phyloP scores from a whole-genome alignment of 768 basidiomycete genomes.

The Boletus sp. region DNA sequence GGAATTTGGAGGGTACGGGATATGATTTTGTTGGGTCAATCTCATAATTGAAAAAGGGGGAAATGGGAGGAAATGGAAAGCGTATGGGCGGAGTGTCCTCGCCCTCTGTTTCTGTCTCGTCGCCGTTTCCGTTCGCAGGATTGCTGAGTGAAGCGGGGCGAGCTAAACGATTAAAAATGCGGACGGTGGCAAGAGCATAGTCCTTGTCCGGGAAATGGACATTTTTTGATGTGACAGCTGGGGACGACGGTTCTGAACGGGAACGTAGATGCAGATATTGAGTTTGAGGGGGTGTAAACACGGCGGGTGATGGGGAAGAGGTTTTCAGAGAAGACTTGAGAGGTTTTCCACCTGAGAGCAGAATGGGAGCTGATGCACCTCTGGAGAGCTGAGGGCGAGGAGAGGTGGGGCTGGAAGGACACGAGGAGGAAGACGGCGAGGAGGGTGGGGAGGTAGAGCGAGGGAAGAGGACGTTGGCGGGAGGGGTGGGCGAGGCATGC shows the following conservation, averaged over 20 bases:
- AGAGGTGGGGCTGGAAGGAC: constrained; percentile 1
- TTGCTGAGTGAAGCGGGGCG: constrained; percentile 58
- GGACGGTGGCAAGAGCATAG: constrained; percentile 58
- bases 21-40: constrained; percentile 22
- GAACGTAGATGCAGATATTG: constrained; percentile 30
- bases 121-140: constrained; percentile 20
- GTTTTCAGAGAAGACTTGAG: constrained; percentile 84
- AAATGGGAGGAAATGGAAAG: constrained; percentile 29
- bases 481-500: constrained; percentile 10
- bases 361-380: constrained; percentile 41
- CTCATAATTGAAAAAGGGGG: constrained; percentile 18
- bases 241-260: constrained; percentile 64
- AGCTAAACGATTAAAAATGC: constrained; percentile 63
- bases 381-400: constrained; percentile 23
- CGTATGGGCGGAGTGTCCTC: constrained; percentile 13
- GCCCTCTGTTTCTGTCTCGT: constrained; percentile 48
- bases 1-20: constrained; percentile 1
- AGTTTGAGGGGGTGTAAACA: constrained; percentile 3
- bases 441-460: constrained; percentile 23
- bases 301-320: constrained; percentile 20
- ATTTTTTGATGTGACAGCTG: constrained; percentile 58
- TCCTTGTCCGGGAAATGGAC: constrained; percentile 83
- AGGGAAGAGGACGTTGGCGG: constrained; percentile 42
- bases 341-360: constrained; percentile 76
- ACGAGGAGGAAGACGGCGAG: background rate